Evolutionary conservation across 345 rosid species (phyloP).

Genomic region (Turnera subulata): DNA sequence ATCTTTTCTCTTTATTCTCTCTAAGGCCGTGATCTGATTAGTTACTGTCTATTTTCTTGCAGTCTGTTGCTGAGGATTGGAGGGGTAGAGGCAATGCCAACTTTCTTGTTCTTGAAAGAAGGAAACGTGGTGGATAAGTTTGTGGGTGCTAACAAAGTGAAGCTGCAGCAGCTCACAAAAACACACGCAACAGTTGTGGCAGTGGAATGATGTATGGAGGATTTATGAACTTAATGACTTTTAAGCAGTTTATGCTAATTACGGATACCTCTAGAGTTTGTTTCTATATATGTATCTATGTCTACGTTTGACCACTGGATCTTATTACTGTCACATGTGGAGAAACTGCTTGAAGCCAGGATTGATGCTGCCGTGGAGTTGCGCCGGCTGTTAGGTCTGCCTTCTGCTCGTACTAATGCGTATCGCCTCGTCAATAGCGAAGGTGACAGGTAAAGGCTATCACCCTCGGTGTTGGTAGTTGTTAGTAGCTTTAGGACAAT

Average conservation of each 20-base stretch:
- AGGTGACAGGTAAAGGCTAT: conserved; percentile 68
- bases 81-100: conserved; percentile 2
- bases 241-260: not conserved
- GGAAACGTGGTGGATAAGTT: not conserved
- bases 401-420: conserved; percentile 64
- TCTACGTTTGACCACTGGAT: not conserved
- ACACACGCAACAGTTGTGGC: conserved; percentile 16
- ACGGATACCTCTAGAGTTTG: no score
- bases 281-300: not conserved
- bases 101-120: conserved; percentile 3
- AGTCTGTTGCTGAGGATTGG: not conserved
- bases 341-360: conserved; percentile 65
- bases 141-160: no score
- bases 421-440: conserved; percentile 82
- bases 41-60: not conserved
- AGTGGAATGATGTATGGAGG: not conserved
- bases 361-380: conserved; percentile 58
- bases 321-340: conserved; percentile 30
- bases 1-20: not conserved
- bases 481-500: no score
- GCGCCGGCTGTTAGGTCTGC: conserved; percentile 62
- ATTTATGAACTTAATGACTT: not conserved
- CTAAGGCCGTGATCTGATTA: no score
- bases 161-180: not conserved
- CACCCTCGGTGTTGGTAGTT: not conserved